A percentile compares a stretch with the other conserved stretches of the same genome.
Evolutionary conservation across 768 basidiomycete species (phyloP).

Genomic region (Chalciporus sphaerocephalus): DNA sequence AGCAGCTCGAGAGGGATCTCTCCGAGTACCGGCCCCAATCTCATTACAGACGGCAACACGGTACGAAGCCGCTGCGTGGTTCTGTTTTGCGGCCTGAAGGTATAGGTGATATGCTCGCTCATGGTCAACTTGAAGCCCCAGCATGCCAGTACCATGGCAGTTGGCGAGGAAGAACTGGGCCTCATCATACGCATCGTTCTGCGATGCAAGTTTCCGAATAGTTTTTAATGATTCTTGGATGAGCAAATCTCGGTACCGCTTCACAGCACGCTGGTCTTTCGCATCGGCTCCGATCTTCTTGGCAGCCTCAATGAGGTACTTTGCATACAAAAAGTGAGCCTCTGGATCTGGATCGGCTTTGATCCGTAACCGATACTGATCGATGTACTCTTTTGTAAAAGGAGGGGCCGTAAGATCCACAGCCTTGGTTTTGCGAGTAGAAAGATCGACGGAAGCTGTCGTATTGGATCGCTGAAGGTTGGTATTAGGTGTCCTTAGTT

Average conservation of each 20-base stretch:
- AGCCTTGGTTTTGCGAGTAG: constrained; percentile 71
- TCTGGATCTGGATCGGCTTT: constrained; percentile 98
- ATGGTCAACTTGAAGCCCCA: constrained; percentile 96
- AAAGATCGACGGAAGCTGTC: constrained; percentile 49
- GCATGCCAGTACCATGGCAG: constrained; percentile 90
- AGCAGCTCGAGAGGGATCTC: constrained; percentile 83
- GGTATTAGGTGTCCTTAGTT: constrained; percentile 44
- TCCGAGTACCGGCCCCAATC: constrained; percentile 91
- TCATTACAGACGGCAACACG: constrained; percentile 99
- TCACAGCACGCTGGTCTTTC: constrained; percentile 76
- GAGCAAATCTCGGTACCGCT: constrained; percentile 86
- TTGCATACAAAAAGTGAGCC: constrained; percentile 96
- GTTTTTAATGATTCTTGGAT: constrained; percentile 89
- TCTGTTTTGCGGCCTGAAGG: constrained; percentile 95
- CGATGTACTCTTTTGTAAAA: constrained; percentile 93
- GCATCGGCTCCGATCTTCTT: constrained; percentile 77
- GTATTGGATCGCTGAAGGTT: constrained; percentile 54
- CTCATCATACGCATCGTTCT: constrained; percentile 88
- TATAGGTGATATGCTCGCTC: constrained; percentile 97
- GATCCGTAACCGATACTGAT: constrained; percentile 95
- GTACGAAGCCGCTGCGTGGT: constrained; percentile 91
- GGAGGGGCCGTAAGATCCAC: constrained; percentile 80
- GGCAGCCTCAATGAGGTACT: constrained; percentile 97
- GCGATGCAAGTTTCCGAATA: constrained; percentile 87
- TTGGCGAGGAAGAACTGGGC: constrained; percentile 99